phyloP scores from a whole-genome alignment of 352 stramenopile genomes.

The Achlya hypogyna region DNA sequence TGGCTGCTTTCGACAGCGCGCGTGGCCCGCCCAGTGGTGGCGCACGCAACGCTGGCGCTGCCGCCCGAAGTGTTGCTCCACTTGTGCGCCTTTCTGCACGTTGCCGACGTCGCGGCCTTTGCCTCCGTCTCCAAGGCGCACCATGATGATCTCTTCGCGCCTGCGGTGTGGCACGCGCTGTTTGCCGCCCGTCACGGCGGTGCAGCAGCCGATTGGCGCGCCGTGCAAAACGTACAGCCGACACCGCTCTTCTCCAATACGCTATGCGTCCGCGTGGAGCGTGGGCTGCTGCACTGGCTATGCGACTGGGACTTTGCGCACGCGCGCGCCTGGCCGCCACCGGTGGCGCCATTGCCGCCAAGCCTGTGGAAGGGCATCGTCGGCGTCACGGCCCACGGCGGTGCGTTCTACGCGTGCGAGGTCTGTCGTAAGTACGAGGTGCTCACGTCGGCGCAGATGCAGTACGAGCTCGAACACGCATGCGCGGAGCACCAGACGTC shows the following conservation, averaged over 20 bases:
- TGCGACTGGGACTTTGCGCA: background rate
- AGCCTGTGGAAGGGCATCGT: background rate
- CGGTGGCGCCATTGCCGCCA: background rate
- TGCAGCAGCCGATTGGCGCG: background rate
- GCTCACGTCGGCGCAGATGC: slow-evolving; percentile 20
- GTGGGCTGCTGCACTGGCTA: background rate
- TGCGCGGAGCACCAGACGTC: slow-evolving; percentile 27
- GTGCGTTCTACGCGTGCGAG: slow-evolving; percentile 30
- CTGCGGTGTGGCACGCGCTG: background rate
- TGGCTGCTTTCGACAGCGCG: background rate
- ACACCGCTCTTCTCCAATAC: slow-evolving; percentile 1
- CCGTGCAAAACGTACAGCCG: background rate
- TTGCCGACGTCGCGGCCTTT: background rate
- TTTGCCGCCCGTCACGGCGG: background rate
- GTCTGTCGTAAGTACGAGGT: slow-evolving; percentile 30
- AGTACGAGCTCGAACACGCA: slow-evolving; percentile 28
- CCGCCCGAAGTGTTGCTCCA: background rate
- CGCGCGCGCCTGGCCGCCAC: background rate
- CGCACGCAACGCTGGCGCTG: background rate
- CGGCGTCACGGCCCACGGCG: background rate
- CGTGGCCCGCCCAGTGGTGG: background rate
- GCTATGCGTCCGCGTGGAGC: background rate
- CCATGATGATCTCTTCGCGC: background rate
- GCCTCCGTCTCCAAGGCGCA: background rate
- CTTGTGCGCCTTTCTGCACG: background rate